Evolutionary conservation across 768 basidiomycete species (phyloP), one percentile per base, ranked within the genome.

Genomic region (Boletus sp.): DNA sequence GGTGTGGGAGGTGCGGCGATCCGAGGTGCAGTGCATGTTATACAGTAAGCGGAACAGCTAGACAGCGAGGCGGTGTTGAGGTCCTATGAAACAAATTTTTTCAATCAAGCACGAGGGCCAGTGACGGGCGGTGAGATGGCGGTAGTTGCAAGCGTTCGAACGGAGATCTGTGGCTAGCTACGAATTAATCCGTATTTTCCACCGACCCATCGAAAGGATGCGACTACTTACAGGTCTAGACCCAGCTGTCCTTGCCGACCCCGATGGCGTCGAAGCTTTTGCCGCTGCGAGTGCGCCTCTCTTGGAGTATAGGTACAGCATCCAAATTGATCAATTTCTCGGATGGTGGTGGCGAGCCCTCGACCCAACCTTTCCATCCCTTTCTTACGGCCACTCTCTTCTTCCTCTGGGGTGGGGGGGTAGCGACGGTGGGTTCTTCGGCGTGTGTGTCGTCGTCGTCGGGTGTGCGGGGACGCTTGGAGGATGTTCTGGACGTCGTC

Each of bases 331-430:
- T 91, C 48, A 90, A 74, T 69, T 90, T 90, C 63, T 84, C 80
- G 15, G 87, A 88, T 21, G 90, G 87, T 49, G 83, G 83, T 25
- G 87, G 87, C 21, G 88, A 90, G 60, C 88, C 89, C 75, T 90
- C 90, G 21, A 92, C 87, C 90, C 90, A 92, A 37, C 90, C 90
- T 75, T 92, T 92, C 90, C 90, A 92, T 17, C 90, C 90, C 70
- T 92, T 92, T 72, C 79, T 84, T 34, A 80, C 84, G 0, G 80
- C 74, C 21, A 84, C 78, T 41, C 79, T 74, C 60, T 85, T 84
- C 75, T 82, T 88, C 69, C 77, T 80, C 42, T 79, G 78, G n/a
- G 64, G 62, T 11, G 67, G 58, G 19, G 68, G 57, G 4, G 57
- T 54, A 7, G 46, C 57, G 34, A 58, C 64, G 41, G 49, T 64